Base-by-base conservation (phyloP, 371 early-diverging fungal species). In the Nematocida ausubeli region DNA sequence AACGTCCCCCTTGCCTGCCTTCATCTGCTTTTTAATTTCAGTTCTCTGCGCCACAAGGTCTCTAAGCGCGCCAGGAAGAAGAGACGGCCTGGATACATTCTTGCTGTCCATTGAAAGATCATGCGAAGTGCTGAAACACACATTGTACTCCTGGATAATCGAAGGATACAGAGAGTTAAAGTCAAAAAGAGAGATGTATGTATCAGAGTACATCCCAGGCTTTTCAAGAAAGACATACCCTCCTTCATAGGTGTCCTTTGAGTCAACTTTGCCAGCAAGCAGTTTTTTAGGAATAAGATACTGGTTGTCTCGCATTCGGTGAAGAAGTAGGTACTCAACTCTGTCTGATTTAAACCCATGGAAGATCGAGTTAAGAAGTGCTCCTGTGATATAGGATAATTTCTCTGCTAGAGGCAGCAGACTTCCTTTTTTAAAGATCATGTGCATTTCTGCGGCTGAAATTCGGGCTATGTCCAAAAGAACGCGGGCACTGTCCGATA, bases 151-250 rank as follows among this genome's bases (percentile, higher is more conserved):
- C 84, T 95, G 96, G 81, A 99, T 98, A 72, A 99, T 98, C 28
- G 97, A 95, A 54, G 99, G 99, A 82, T 99, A 98, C 88, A 99
- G 89, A 86, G 93, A 92, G 90, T 97, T 98, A 89, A 99, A 99
- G 88, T 99, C 99, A 55, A 98, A 86, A 44, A 99, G 84, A 3
- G 98, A 93, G 82, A 89, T 92, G 71, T 91, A 92, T 83, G 96
- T 32, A 16, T 67, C 56, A 4, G 16, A 95, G 84, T 98, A 98
- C 70, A 95, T 90, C 0, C 98, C 98, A 71, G 89, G 90, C 82
- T 93, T 92, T 42, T 99, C 99, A 60, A 98, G 95, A 78, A 99
- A 86, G 5, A 99, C 99, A 24, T 98, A 88, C 80, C 99, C 99
- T 69, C 99, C 99, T 16, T 90, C 84, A 81, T 97, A 99, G 9